Percentiles rank a stretch among this genome's conserved stretches.
These are phyloP conservation scores for Fusarium xyrophilum DNA, from an alignment of 2,329 filamentous ascomycete genomes.

Conservation along the genomic window DNA sequence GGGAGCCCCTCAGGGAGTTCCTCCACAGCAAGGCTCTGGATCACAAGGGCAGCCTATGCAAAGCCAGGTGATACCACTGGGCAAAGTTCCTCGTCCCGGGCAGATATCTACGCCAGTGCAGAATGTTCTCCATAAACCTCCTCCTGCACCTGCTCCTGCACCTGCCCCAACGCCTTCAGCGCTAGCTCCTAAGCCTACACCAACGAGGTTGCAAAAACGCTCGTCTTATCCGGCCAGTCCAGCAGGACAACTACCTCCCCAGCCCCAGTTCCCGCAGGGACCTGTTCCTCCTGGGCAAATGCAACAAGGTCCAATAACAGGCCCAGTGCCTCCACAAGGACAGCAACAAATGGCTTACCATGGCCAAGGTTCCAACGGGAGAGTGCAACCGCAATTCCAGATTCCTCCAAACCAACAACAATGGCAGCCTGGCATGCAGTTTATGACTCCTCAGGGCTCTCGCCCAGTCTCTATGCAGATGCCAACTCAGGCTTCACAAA, in stretches of 20 bases:
- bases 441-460: conserved; percentile 10
- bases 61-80: conserved; percentile 2
- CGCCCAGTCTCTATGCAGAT: conserved; percentile 33
- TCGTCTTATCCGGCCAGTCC: conserved; percentile 21
- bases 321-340: conserved; percentile 6
- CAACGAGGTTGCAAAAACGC: conserved; percentile 14
- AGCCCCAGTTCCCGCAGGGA: conserved; percentile 3
- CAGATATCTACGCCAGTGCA: conserved; percentile 1
- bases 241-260: conserved; percentile 14
- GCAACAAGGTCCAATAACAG: not conserved
- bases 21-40: conserved; percentile 7
- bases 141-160: not conserved
- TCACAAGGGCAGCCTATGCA: conserved; percentile 10
- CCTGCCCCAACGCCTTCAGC: conserved; percentile 2
- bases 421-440: conserved; percentile 28
- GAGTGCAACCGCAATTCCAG: conserved; percentile 29
- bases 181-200: conserved; percentile 10
- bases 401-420: conserved; percentile 26
- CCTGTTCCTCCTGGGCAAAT: conserved; percentile 6
- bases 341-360: conserved; percentile 6
- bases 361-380: conserved; percentile 7
- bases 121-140: conserved; percentile 9
- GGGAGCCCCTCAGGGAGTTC: not conserved
- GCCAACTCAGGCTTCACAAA: conserved; percentile 22
- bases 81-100: conserved; percentile 1